These are phyloP conservation scores for Fomitopsis pulvina DNA, from an alignment of 768 basidiomycete species.

Conservation along the genomic window DNA sequence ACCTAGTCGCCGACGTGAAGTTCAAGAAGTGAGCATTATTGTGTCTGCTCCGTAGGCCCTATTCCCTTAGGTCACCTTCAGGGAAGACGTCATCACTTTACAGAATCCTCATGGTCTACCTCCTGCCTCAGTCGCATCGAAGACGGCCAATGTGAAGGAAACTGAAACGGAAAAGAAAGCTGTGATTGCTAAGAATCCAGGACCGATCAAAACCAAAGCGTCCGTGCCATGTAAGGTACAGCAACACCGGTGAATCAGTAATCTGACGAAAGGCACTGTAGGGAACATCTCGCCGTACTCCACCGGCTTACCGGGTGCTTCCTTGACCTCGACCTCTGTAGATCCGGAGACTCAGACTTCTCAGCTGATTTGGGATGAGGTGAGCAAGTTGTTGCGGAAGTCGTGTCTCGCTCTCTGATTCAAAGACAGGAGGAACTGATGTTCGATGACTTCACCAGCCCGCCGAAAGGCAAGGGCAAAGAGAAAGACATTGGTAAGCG, in stretches of 20 bases:
- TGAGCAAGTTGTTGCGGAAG: slow-evolving; percentile 26
- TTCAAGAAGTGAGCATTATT: slow-evolving; percentile 65
- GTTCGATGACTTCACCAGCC: slow-evolving; percentile 89
- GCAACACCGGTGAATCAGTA: not conserved
- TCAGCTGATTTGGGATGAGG: slow-evolving; percentile 93
- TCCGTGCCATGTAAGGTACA: slow-evolving; percentile 52
- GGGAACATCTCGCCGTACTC: slow-evolving; percentile 93
- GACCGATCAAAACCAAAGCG: slow-evolving; percentile 44
- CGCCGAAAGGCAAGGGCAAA: slow-evolving; percentile 80
- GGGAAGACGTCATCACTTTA: slow-evolving; percentile 87
- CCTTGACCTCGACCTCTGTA: slow-evolving; percentile 88
- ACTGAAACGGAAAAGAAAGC: slow-evolving; percentile 21
- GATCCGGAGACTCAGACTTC: slow-evolving; percentile 68
- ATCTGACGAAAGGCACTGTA: slow-evolving; percentile 22
- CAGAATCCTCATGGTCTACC: slow-evolving; percentile 85
- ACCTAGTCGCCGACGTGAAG: slow-evolving; percentile 78
- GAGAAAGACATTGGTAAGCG: slow-evolving; percentile 90
- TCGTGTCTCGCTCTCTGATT: not conserved
- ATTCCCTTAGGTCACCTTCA: slow-evolving; percentile 23
- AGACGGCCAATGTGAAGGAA: slow-evolving; percentile 16
- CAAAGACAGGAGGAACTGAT: slow-evolving; percentile 79
- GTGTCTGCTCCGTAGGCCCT: not conserved
- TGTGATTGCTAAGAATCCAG: slow-evolving; percentile 25
- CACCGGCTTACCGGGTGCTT: slow-evolving; percentile 84
- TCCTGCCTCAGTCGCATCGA: slow-evolving; percentile 41